Percentiles rank a stretch among this genome's conserved stretches.
These are phyloP conservation scores for Spergularia azorica DNA, from an alignment of 179 eudicot genomes.

Conservation along the genomic window DNA sequence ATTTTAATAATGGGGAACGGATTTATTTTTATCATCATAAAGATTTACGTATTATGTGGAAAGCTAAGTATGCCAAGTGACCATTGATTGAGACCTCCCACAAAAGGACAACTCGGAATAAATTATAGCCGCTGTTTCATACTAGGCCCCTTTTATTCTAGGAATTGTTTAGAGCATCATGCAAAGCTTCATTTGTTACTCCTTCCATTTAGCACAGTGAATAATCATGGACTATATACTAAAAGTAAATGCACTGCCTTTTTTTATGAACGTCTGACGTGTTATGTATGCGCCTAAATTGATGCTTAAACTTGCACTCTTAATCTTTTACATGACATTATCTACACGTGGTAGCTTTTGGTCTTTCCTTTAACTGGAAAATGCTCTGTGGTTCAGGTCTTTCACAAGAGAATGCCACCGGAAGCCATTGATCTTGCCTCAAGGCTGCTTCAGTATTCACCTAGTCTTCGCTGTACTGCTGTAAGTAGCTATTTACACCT, in stretches of 20 bases:
- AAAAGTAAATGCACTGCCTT: neutral
- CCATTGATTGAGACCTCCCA: no score
- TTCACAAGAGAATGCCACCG: conserved; percentile 83
- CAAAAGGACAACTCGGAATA: no score
- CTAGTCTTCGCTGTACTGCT: conserved; percentile 89
- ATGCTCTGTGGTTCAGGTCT: conserved; percentile 54
- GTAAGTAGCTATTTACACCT: conserved; percentile 43
- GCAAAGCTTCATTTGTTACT: no score
- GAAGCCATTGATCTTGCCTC: conserved; percentile 94
- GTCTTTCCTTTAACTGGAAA: neutral
- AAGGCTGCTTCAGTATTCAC: conserved; percentile 82
- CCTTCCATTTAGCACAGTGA: no score
- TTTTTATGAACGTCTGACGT: neutral
- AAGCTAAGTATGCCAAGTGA: neutral
- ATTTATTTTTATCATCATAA: no score
- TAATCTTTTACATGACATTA: neutral
- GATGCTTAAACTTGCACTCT: neutral
- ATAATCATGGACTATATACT: neutral
- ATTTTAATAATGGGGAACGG: no score
- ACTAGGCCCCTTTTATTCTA: no score
- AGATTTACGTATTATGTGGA: neutral
- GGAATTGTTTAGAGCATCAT: no score
- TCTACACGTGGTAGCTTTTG: neutral
- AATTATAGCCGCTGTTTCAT: no score
- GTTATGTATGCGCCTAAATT: neutral